A percentile compares a stretch with the other conserved stretches of the same genome.
Evolutionary conservation across 768 basidiomycete genomes (phyloP).

Genomic region (Collybiopsis confluens): DNA sequence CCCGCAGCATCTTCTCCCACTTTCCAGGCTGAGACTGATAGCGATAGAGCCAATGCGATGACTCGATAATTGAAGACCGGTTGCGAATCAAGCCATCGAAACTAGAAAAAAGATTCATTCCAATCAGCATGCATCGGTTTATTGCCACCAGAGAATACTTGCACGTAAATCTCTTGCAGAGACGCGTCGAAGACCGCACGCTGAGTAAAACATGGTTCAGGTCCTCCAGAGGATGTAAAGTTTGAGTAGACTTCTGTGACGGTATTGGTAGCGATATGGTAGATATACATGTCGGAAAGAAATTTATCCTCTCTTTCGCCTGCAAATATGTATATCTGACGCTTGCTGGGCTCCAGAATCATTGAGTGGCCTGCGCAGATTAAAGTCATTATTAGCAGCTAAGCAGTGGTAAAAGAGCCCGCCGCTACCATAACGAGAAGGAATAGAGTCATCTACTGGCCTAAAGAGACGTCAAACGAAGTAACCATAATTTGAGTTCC

Average conservation of each 20-base stretch:
- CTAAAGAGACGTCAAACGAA: background rate
- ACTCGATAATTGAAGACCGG: conserved; percentile 38
- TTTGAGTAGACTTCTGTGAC: conserved; percentile 61
- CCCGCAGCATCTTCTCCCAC: conserved; percentile 58
- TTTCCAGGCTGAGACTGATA: conserved; percentile 56
- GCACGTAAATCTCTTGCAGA: conserved; percentile 72
- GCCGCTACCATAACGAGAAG: conserved; percentile 23
- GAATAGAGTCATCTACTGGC: background rate
- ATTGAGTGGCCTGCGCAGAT: conserved; percentile 65
- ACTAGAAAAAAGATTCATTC: conserved; percentile 31
- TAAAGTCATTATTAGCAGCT: background rate
- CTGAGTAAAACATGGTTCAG: conserved; percentile 71
- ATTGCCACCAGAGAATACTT: conserved; percentile 41
- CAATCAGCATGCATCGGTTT: conserved; percentile 45
- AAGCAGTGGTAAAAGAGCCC: conserved; percentile 54
- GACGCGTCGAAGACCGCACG: conserved; percentile 64
- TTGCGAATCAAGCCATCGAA: conserved; percentile 12
- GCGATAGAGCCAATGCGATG: conserved; percentile 66
- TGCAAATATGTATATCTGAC: conserved; percentile 67
- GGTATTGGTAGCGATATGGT: conserved; percentile 54
- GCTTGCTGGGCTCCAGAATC: conserved; percentile 61
- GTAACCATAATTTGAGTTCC: background rate
- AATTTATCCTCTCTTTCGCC: conserved; percentile 67
- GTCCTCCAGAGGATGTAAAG: conserved; percentile 58
- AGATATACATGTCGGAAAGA: conserved; percentile 74